Conservation (phyloP, 495 filamentous ascomycete species). For the Aspergillus funiculosus region DNA sequence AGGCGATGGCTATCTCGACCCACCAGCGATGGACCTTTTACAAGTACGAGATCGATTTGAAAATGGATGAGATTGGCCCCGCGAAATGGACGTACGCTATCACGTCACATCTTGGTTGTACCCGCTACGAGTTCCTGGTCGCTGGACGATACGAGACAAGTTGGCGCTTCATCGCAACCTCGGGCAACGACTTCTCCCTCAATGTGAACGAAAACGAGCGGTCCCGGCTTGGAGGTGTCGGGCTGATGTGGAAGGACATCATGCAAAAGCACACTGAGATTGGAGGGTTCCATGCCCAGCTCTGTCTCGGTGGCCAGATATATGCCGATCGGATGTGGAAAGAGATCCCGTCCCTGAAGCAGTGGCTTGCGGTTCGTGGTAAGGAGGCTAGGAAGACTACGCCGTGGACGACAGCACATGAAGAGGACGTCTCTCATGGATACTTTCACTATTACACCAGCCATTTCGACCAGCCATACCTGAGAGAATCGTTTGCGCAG, state of each 20-base stretch:
- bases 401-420: constrained; percentile 84
- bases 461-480: constrained; percentile 91
- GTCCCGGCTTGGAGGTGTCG: constrained; percentile 74
- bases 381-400: constrained; percentile 88
- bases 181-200: constrained; percentile 89
- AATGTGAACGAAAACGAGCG: constrained; percentile 81
- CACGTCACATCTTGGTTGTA: constrained; percentile 93
- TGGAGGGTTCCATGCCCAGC: constrained; percentile 88
- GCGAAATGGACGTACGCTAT: constrained; percentile 98
- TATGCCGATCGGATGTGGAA: constrained; percentile 97
- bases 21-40: constrained; percentile 96
- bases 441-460: constrained; percentile 99
- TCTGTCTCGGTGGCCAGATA: constrained; percentile 90
- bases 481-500: constrained; percentile 93
- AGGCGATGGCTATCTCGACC: constrained; percentile 73
- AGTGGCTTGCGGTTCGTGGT: constrained; percentile 86
- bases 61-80: constrained; percentile 75
- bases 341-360: constrained; percentile 83
- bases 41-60: constrained; percentile 86
- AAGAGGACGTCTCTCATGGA: constrained; percentile 90
- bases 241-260: constrained; percentile 98
- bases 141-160: constrained; percentile 82
- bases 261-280: constrained; percentile 95
- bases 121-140: constrained; percentile 95
- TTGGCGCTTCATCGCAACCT: constrained; percentile 96